A percentile compares a stretch with the other conserved stretches of the same genome.
Evolutionary conservation across 306 rosid genomes (phyloP).

Genomic region (Delonix regia): DNA sequence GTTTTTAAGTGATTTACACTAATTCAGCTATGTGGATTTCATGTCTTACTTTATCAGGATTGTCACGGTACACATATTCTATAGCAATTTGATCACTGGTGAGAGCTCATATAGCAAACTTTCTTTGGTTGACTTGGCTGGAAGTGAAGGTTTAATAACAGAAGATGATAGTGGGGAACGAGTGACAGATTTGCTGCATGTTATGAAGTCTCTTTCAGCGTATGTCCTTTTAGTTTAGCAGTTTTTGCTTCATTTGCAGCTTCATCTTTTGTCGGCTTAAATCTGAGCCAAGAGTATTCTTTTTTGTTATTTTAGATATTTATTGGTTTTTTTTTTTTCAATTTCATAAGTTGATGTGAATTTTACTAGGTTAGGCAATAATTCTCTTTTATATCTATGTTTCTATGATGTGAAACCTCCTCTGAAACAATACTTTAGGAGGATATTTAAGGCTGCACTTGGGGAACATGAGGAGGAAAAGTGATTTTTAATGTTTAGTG

Average conservation of each 20-base stretch:
- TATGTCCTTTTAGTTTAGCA: conserved; percentile 49
- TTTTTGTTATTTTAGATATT: not conserved
- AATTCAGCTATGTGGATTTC: conserved; percentile 35
- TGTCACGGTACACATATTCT: conserved; percentile 61
- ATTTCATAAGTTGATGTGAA: not conserved
- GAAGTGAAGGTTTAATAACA: conserved; percentile 78
- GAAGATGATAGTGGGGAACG: conserved; percentile 83
- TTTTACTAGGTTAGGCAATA: conserved; percentile 24
- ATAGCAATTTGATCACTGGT: conserved; percentile 69
- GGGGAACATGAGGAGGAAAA: no score
- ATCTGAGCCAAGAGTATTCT: not conserved
- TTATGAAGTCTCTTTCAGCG: conserved; percentile 94
- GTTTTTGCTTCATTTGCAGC: not conserved
- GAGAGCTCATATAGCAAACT: conserved; percentile 80
- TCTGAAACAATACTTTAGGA: no score
- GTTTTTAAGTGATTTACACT: not conserved
- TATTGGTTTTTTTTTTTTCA: conserved; percentile 32
- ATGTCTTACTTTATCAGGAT: conserved; percentile 59
- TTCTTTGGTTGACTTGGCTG: conserved; percentile 84
- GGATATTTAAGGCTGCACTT: no score
- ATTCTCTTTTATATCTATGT: not conserved
- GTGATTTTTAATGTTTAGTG: no score
- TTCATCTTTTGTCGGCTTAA: conserved; percentile 8
- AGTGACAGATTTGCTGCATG: conserved; percentile 83
- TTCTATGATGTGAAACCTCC: no score